Conservation (phyloP, 2,329 filamentous ascomycete species). For the Paecilomyces sp. region DNA sequence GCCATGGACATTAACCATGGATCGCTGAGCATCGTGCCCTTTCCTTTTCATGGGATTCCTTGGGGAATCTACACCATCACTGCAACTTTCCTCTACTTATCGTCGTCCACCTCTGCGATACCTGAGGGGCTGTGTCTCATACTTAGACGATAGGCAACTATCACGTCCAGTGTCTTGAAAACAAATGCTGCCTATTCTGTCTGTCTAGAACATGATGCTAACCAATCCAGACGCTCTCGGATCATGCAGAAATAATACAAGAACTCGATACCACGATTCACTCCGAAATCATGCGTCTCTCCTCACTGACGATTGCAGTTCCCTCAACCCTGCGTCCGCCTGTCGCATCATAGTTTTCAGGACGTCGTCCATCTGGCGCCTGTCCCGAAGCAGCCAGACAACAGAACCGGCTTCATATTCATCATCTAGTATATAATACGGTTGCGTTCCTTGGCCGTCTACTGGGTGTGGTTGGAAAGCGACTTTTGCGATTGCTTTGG, state of each 20-base stretch:
- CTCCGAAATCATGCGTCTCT: not conserved
- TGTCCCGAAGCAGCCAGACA: conserved; percentile 20
- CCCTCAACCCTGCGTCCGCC: conserved; percentile 12
- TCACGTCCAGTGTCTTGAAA: not conserved
- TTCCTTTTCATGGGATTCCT: not conserved
- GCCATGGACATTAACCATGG: not conserved
- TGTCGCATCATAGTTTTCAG: conserved; percentile 23
- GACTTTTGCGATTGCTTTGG: conserved; percentile 26
- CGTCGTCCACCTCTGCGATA: not conserved
- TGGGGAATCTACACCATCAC: not conserved
- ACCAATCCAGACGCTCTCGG: not conserved
- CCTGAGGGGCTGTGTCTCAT: not conserved
- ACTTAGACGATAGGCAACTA: not conserved
- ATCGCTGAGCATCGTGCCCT: not conserved
- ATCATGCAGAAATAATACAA: not conserved
- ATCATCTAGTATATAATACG: conserved; percentile 26
- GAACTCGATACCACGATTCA: not conserved
- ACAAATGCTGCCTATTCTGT: not conserved
- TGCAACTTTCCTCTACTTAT: not conserved
- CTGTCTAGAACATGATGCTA: not conserved
- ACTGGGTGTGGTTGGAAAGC: conserved; percentile 24
- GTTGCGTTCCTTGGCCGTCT: conserved; percentile 21
- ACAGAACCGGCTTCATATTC: conserved; percentile 31
- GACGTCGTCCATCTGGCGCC: conserved; percentile 18
- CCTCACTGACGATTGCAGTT: not conserved